Percentiles rank a stretch among this genome's conserved stretches.
Evolutionary conservation across 2,329 filamentous ascomycete genomes (phyloP).

Genomic region (Penicillium vulpinum): DNA sequence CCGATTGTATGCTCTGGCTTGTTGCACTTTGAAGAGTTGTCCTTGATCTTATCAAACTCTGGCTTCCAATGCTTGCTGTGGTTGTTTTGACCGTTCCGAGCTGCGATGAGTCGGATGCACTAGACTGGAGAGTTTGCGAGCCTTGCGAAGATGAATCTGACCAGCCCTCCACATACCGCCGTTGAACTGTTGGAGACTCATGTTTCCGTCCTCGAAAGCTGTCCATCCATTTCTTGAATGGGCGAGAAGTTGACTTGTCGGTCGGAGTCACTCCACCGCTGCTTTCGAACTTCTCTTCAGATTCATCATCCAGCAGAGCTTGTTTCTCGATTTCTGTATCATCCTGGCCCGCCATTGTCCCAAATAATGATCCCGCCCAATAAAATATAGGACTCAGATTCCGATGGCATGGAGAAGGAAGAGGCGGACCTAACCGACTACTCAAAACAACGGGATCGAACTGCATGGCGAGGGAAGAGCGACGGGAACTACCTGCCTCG

Average conservation of each 20-base stretch:
- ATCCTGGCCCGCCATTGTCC: constrained; percentile 14
- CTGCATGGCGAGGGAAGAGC: not conserved
- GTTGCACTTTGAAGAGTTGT: constrained; percentile 61
- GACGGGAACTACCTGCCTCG: not conserved
- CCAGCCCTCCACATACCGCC: constrained; percentile 41
- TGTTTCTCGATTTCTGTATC: constrained; percentile 1
- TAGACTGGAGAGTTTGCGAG: constrained; percentile 46
- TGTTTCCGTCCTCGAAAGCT: constrained; percentile 36
- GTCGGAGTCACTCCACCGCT: constrained; percentile 6
- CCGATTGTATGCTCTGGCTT: constrained; percentile 56
- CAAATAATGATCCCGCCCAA: constrained; percentile 4
- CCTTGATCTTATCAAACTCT: constrained; percentile 66
- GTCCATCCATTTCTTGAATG: constrained; percentile 43
- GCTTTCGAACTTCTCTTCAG: constrained; percentile 6
- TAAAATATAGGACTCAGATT: not conserved
- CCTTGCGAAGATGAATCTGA: constrained; percentile 25
- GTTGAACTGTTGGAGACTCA: constrained; percentile 15
- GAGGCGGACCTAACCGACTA: not conserved
- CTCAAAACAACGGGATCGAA: not conserved
- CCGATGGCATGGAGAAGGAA: constrained; percentile 15
- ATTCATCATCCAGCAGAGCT: constrained; percentile 2
- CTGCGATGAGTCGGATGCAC: constrained; percentile 73
- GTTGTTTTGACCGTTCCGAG: constrained; percentile 80
- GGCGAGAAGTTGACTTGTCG: constrained; percentile 17
- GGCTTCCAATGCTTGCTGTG: constrained; percentile 72